phyloP scores from a whole-genome alignment of 768 basidiomycete species.

The Pleurotus djamor region DNA sequence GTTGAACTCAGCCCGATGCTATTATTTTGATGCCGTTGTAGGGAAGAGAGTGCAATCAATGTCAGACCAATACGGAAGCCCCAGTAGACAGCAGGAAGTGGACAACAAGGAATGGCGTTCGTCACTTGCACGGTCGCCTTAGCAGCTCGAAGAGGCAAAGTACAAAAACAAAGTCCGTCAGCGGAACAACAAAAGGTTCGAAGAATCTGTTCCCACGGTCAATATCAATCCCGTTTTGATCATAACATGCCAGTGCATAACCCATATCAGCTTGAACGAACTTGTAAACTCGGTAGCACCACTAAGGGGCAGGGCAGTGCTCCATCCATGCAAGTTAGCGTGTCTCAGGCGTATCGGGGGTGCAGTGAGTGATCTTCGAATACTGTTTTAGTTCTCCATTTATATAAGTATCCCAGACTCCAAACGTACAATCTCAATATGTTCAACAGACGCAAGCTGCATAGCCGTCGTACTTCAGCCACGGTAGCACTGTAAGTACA shows the following conservation, averaged over 20 bases:
- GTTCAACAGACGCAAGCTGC: too few relatives aligned
- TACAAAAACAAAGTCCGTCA: background rate
- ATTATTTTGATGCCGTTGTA: conserved; percentile 2
- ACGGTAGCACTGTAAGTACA: too few relatives aligned
- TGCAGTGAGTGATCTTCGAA: too few relatives aligned
- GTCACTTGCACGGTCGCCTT: conserved; percentile 4
- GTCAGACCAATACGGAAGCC: background rate
- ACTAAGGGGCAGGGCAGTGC: too few relatives aligned
- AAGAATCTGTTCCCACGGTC: background rate
- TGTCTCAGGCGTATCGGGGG: too few relatives aligned
- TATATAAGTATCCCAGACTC: too few relatives aligned
- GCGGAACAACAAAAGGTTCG: background rate
- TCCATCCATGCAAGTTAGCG: too few relatives aligned
- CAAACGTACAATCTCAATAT: too few relatives aligned
- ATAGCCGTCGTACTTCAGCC: too few relatives aligned
- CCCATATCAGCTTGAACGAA: too few relatives aligned
- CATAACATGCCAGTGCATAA: background rate
- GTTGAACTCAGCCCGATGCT: background rate
- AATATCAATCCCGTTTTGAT: background rate
- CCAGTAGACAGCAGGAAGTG: background rate
- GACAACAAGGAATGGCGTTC: background rate
- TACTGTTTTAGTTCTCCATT: too few relatives aligned
- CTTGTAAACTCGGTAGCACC: too few relatives aligned
- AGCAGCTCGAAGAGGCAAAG: background rate
- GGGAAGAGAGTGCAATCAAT: background rate